A percentile compares a stretch with the other conserved stretches of the same genome.
Evolutionary conservation across 2,329 filamentous ascomycete genomes (phyloP).

Genomic region (Elsinoe necatrix): DNA sequence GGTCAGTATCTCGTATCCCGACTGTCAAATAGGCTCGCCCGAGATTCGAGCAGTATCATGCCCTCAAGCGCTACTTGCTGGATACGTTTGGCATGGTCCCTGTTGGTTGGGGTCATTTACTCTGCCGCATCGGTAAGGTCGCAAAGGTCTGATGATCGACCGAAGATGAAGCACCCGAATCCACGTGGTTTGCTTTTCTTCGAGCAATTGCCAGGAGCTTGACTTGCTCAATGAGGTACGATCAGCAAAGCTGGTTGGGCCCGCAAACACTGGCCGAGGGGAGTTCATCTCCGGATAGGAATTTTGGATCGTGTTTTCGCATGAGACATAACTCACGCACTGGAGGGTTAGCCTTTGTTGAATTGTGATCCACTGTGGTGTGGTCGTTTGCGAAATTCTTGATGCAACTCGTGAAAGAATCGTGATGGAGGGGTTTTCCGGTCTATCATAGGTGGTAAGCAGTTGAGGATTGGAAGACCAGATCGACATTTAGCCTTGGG

Average conservation of each 20-base stretch:
- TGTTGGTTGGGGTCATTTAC: background rate
- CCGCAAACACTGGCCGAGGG: background rate
- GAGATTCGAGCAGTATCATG: background rate
- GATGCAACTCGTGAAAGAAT: background rate
- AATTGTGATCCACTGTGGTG: background rate
- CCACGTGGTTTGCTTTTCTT: conserved; percentile 6
- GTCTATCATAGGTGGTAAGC: background rate
- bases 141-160: conserved; percentile 7
- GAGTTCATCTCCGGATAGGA: background rate
- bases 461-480: background rate
- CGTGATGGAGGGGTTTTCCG: background rate
- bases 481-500: conserved; percentile 11
- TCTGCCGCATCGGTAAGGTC: background rate
- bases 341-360: background rate
- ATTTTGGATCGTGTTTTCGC: background rate
- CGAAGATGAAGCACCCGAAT: conserved; percentile 1
- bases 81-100: background rate
- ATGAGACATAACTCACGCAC: background rate
- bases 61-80: background rate
- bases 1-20: background rate
- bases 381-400: background rate
- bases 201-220: conserved; percentile 1
- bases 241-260: background rate
- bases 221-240: background rate
- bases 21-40: background rate